Base-by-base conservation (phyloP, 116 monocot species). In the Papilionanthe hybrid region DNA sequence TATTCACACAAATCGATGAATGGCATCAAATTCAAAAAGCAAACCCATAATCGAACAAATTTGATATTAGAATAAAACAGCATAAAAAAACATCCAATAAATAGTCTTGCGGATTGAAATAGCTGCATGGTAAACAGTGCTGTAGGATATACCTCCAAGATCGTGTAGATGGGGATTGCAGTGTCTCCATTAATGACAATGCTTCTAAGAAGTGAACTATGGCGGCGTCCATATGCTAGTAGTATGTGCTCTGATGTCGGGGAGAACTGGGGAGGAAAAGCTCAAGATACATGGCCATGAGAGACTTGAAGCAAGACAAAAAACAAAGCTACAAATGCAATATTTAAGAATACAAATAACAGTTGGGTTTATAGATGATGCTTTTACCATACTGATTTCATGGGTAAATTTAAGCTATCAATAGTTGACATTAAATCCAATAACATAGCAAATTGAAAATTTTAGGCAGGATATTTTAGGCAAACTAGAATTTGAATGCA, bases 201-300 rank as follows among this genome's bases (percentile, higher is more conserved):
- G 86, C 93, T 93, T 81, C 91, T 93, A 32, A 98, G 88, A 75
- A 98, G 87, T 72, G 98, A 94, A 84, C 83, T 86, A 83, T 98
- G 98, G 42, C 93, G 94, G 17, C 98, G 89, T 77, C 98, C 98
- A 87, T 98, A 98, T 84, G 98, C 98, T 53, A 98, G 78, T 72
- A 98, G 79, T 80, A 98, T 92, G 75, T 98, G 93, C 55, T 98
- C 95, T 44, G 98, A 94, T 78, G 98, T 98, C 23, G 98, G 98
- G 43, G 98, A 98, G 78, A 98, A 98, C 98, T 98, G 86, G 72
- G 76, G 56, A 71, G 42, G 69, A 82, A 44, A 86, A 81, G 5
- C 5, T 30, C 29, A 37, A 15, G 53, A 15, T 37, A 73, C 44
- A 73, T 73, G 41, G 44, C 19, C 9, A n/a, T 73, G 32, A 73